Evolutionary conservation across 129 eudicot species (phyloP).

Genomic region (Lonicera japonica): DNA sequence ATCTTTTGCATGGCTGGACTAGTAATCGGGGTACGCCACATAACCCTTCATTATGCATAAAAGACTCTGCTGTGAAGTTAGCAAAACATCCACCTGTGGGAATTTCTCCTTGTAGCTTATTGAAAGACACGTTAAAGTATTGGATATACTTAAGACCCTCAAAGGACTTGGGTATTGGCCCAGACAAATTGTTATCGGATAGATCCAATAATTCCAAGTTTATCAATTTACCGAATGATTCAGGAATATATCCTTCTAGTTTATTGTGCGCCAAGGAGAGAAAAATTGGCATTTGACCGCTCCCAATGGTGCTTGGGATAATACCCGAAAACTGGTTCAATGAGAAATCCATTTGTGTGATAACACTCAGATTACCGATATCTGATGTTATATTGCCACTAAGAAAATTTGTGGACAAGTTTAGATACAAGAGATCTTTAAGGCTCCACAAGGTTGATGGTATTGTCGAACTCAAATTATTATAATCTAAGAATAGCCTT

Average conservation of each 20-base stretch:
- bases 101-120: slow-evolving; percentile 14
- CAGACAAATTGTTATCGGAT: slow-evolving; percentile 15
- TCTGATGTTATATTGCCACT: slow-evolving; percentile 10
- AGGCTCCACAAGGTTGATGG: slow-evolving; percentile 18
- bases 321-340: slow-evolving; percentile 13
- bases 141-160: slow-evolving; percentile 11
- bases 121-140: slow-evolving; percentile 13
- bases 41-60: slow-evolving; percentile 10
- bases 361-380: slow-evolving; percentile 3
- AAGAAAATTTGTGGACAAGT: slow-evolving; percentile 17
- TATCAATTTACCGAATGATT: slow-evolving; percentile 13
- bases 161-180: slow-evolving; percentile 16
- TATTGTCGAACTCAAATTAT: slow-evolving; percentile 22
- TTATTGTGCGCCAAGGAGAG: slow-evolving; percentile 12
- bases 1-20: slow-evolving; percentile 11
- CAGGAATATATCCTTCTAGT: slow-evolving; percentile 21
- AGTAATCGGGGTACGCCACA: slow-evolving; percentile 24
- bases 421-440: slow-evolving; percentile 13
- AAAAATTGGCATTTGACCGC: not conserved
- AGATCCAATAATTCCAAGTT: slow-evolving; percentile 14
- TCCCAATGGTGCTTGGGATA: slow-evolving; percentile 11
- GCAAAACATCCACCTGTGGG: slow-evolving; percentile 16
- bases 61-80: slow-evolving; percentile 16
- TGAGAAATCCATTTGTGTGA: slow-evolving; percentile 2
- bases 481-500: slow-evolving; percentile 8